Evolutionary conservation across 148 eudicot species (phyloP).

Genomic region (Persicaria maculosa): DNA sequence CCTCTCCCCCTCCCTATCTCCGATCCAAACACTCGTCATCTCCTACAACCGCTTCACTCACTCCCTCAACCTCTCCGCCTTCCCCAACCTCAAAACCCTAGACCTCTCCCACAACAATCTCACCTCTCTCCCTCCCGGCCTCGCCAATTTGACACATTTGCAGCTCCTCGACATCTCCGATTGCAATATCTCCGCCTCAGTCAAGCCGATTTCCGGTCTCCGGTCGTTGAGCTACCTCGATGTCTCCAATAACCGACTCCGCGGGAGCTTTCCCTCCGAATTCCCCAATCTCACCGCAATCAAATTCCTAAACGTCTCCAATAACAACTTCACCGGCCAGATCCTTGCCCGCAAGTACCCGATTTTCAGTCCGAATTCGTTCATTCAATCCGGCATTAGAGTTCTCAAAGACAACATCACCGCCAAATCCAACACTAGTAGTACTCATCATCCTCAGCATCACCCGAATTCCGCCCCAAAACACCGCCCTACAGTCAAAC

Average conservation of each 20-base stretch:
- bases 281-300: slow-evolving; percentile 42
- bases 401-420: slow-evolving; percentile 15
- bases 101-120: slow-evolving; percentile 62
- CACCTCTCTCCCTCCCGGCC: slow-evolving; percentile 33
- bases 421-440: background rate
- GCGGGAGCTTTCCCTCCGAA: slow-evolving; percentile 60
- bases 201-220: slow-evolving; percentile 33
- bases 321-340: slow-evolving; percentile 56
- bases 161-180: slow-evolving; percentile 45
- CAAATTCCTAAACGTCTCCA: slow-evolving; percentile 63
- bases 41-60: slow-evolving; percentile 69
- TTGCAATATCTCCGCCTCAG: slow-evolving; percentile 52
- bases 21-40: slow-evolving; percentile 37
- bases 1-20: slow-evolving; percentile 12
- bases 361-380: slow-evolving; percentile 51
- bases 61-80: slow-evolving; percentile 34
- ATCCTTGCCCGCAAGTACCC: slow-evolving; percentile 9
- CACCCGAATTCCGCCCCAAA: slow-evolving; percentile 3
- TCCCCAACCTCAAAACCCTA: slow-evolving; percentile 40
- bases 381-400: slow-evolving; percentile 58
- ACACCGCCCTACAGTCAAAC: background rate
- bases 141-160: slow-evolving; percentile 38
- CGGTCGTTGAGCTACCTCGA: slow-evolving; percentile 40
- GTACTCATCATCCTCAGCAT: background rate
- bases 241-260: slow-evolving; percentile 48